Base-by-base conservation (phyloP, 768 basidiomycete species). In the Amanita inopinata region DNA sequence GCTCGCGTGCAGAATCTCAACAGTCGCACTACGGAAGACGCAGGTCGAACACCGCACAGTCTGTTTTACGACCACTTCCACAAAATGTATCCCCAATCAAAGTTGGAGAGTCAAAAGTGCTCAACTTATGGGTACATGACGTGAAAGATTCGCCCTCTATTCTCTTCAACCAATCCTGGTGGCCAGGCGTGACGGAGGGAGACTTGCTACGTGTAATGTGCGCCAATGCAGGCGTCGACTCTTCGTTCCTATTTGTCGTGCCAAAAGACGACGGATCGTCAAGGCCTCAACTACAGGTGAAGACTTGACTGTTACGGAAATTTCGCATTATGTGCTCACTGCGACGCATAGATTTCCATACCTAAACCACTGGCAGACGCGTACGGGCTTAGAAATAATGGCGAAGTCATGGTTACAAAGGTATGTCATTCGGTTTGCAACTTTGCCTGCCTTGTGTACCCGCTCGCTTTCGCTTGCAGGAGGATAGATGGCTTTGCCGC, bases 81-180 rank as follows among this genome's bases (percentile, higher is more conserved):
- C 40, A 51, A 9, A 50, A 61, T 1, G 51, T 64, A 14, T 49
- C 59, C 12, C 74, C 77, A 0, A 62, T 87, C 11, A 70, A 71
- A 53, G 52, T 74, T 15, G 84, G 84, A 10, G 83, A 83, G 48
- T 66, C 61, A 4, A 80, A 75, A 51, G 61, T 70, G 2, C 62
- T 88, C 35, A 82, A 77, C 27, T 67, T 71, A 9, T 87, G 86
- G 85, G 83, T 88, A 3, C 80, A 84, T 53, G 81, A 85, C 44
- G 46, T 68, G 25, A 80, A 77, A 53, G 76, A 81, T 40, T 70
- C 74, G 0, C 56, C 68, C 5, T 60, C 61, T 12, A 78, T 86
- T 42, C 64, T 78, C 12, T 70, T 91, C 56, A 88, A 89, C 49
- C 80, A 80, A 33, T 64, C 75, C 8, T 76, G 69, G 56, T 87